These are phyloP conservation scores for Fraxinus sp. DNA, from an alignment of 305 asterid genomes.

Conservation along the genomic window DNA sequence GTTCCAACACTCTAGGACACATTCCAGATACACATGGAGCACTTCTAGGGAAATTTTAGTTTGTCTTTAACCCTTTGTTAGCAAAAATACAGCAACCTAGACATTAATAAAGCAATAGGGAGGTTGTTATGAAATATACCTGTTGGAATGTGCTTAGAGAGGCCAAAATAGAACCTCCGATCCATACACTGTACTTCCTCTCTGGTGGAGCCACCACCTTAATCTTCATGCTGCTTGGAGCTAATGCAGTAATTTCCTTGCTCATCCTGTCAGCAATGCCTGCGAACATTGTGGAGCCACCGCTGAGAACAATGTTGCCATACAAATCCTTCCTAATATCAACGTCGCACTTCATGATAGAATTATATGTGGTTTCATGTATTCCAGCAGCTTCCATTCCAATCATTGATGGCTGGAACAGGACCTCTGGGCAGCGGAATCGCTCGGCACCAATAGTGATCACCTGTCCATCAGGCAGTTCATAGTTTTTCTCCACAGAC, in stretches of 20 bases:
- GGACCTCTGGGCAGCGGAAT: conserved; percentile 57
- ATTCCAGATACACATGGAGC: neutral
- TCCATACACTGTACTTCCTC: conserved; percentile 77
- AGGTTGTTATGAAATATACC: conserved; percentile 27
- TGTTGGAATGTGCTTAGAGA: conserved; percentile 73
- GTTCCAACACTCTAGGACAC: neutral
- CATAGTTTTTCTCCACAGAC: conserved; percentile 39
- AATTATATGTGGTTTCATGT: conserved; percentile 67
- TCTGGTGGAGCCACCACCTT: conserved; percentile 71
- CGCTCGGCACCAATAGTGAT: conserved; percentile 43
- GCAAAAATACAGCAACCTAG: neutral
- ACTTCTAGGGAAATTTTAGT: neutral
- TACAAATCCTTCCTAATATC: conserved; percentile 78
- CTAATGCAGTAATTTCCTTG: conserved; percentile 65
- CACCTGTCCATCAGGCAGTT: conserved; percentile 45
- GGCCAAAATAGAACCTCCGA: conserved; percentile 66
- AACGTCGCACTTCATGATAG: conserved; percentile 75
- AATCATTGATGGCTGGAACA: conserved; percentile 63
- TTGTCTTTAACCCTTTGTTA: neutral
- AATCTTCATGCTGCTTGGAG: conserved; percentile 64
- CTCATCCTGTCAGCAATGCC: conserved; percentile 75
- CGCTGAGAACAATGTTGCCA: conserved; percentile 69
- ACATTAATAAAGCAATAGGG: neutral
- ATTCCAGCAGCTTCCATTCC: conserved; percentile 76
- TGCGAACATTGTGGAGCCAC: conserved; percentile 68